Evolutionary conservation across 257 asterid species (phyloP), one percentile per base, ranked within the genome.

Genomic region (Petunia axillaris): DNA sequence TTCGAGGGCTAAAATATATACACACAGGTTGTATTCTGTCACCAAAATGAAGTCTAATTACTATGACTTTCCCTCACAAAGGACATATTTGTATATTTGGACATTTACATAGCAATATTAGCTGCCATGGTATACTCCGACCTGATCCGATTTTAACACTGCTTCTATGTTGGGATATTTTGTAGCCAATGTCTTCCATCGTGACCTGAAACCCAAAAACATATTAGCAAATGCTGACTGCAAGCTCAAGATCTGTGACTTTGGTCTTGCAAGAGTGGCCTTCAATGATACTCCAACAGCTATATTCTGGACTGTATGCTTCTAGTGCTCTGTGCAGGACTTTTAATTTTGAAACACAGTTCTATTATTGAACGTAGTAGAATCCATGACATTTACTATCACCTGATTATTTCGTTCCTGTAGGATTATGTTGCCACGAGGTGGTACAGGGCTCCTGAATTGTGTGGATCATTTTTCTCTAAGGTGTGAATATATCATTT

Each of bases 401-500:
- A 25, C 40, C 44, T 44, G 58, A 70, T 80, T 71, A 81, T 64
- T 43, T 46, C 25, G 62, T 62, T 79, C 82, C 46, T 83, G 64
- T 81, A 95, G 99, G 99, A 95, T 89, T 95, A 95, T 79, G 98
- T 95, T 48, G 98, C 99, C 57, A 95, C 99, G 1, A 91, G 98
- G 85, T 95, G 99, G 99, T 93, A 93, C 58, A 88, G 99, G 76
- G 99, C 99, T 85, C 99, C 99, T 10, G 99, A 95, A 76, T 76
- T 95, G 75, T 95, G 99, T 84, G 99, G 99, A 78, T 95, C 99
- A 6, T 95, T 95, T 87, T 95, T 95, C 96, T 95, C 99, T 16
- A 95, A 95, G 99, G 99, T 93, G 84, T 75, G 79, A 74, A 76
- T 53, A 5, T 39, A 44, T 13, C n/a, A 11, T 65, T 43, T 76